Conservation (phyloP, 1,284 basidiomycete species). For the Sporisorium graminicola region DNA sequence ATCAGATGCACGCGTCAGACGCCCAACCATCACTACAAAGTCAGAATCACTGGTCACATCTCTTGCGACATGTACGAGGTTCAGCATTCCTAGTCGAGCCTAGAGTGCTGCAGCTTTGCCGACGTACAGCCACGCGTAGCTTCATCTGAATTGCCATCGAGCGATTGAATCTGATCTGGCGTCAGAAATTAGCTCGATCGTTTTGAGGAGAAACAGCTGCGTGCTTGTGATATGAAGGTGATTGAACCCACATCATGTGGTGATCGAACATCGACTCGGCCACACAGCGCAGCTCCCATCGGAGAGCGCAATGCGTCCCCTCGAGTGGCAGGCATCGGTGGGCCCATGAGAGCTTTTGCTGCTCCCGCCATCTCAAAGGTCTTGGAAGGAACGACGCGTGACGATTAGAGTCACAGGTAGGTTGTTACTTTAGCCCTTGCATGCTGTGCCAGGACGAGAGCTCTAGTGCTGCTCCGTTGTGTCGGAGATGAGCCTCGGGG, state of each 20-base stretch:
- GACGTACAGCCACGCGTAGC: too few relatives aligned
- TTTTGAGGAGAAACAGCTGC: too few relatives aligned
- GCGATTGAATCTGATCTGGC: too few relatives aligned
- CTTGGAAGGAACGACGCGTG: neutral
- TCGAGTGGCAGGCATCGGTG: neutral
- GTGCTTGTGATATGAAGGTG: too few relatives aligned
- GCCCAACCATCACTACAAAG: slow-evolving; percentile 1
- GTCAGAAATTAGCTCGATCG: too few relatives aligned
- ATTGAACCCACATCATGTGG: too few relatives aligned
- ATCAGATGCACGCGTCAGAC: neutral
- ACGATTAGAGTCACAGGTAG: neutral
- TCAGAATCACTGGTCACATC: neutral
- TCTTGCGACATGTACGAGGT: slow-evolving; percentile 1
- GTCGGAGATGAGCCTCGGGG: neutral
- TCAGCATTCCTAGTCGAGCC: too few relatives aligned
- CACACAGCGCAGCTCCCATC: too few relatives aligned
- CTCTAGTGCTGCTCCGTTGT: neutral
- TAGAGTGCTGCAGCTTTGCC: too few relatives aligned
- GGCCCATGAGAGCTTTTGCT: neutral
- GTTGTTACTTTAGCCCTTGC: neutral
- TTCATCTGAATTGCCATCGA: too few relatives aligned
- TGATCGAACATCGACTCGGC: too few relatives aligned
- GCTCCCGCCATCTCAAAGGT: neutral
- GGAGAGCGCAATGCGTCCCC: too few relatives aligned
- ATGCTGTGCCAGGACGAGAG: neutral